Base-by-base conservation (phyloP, 257 asterid genomes). In the Salvia rosmarinus region DNA sequence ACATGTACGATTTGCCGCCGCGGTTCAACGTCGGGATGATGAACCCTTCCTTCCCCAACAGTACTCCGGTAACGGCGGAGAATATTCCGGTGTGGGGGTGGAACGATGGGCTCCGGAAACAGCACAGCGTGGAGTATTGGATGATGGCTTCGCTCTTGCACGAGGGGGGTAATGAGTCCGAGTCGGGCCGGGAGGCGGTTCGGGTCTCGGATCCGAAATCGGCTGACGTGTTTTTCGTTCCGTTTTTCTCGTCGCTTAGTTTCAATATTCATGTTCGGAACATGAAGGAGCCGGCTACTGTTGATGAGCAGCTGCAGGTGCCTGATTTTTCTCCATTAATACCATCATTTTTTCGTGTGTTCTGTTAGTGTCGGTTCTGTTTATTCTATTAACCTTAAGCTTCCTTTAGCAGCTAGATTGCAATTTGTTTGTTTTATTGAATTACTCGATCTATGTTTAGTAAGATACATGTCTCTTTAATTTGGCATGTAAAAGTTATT, bases 301-400 rank as follows among this genome's bases (percentile, higher is more conserved):
- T 85, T 73, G 98, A 90, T 70, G 82, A 85, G 64, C 79, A 84
- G 85, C 74, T 94, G 86, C 99, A 94, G 97, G 99, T 94, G 39
- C 19, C 68, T 62, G 9, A 34, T 14, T 16, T 34, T 3, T 34
- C 28, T n/a, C 28, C 14, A 16, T 17, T 60, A 2, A 6, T 56
- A 12, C n/a, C 59, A 20, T 52, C 0, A 52, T 20, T n/a, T n/a
- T n/a, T n/a, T n/a, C n/a, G n/a, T n/a, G n/a, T n/a, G n/a, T n/a
- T n/a, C n/a, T n/a, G n/a, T n/a, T n/a, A n/a, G n/a, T n/a, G n/a
- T n/a, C n/a, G n/a, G n/a, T n/a, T 52, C 30, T 52, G 32, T 21
- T 4, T 9, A 3, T 10, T 9, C n/a, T 20, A 7, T 52, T 52
- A 1, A 4, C 12, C 49, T 46, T 4, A 46, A 14, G 51, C 51